Conservation (phyloP, 352 stramenopile species). For the Pythium guiyangense region DNA sequence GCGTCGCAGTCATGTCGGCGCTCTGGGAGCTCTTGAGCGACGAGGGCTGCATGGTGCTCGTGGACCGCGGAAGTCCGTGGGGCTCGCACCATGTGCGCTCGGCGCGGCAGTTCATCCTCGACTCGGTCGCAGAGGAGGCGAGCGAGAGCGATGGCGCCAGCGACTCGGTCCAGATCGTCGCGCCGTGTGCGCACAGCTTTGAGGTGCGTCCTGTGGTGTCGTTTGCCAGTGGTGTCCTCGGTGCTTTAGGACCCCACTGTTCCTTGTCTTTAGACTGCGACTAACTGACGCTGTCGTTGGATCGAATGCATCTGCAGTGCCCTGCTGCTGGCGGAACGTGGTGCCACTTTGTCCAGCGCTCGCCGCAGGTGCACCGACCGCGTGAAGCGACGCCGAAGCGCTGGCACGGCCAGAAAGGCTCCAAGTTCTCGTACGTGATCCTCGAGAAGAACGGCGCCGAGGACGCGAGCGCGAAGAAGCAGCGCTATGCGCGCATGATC, state of each 20-base stretch:
- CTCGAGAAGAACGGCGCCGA: slow-evolving; percentile 60
- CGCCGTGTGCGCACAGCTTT: slow-evolving; percentile 68
- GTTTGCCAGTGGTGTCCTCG: not conserved
- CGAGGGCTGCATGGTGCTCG: slow-evolving; percentile 66
- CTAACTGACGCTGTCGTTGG: slow-evolving; percentile 2
- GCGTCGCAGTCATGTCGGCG: slow-evolving; percentile 66
- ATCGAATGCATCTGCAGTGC: slow-evolving; percentile 29
- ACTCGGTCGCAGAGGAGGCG: slow-evolving; percentile 45
- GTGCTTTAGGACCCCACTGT: too few species aligned
- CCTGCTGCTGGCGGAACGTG: slow-evolving; percentile 64
- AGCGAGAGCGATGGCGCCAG: not conserved
- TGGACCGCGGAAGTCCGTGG: slow-evolving; percentile 76
- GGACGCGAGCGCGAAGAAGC: slow-evolving; percentile 17
- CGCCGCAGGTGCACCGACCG: slow-evolving; percentile 64
- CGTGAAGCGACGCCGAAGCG: slow-evolving; percentile 72
- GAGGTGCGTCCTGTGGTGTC: slow-evolving; percentile 28
- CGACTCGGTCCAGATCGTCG: slow-evolving; percentile 44
- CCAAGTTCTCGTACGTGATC: slow-evolving; percentile 85
- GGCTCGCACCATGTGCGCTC: slow-evolving; percentile 81
- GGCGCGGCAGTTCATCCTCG: slow-evolving; percentile 80
- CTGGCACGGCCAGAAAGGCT: slow-evolving; percentile 80
- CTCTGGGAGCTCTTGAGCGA: slow-evolving; percentile 81
- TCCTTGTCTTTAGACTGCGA: not conserved
- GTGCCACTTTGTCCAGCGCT: slow-evolving; percentile 86
- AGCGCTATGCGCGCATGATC: slow-evolving; percentile 57